Conservation (phyloP, 2,329 filamentous ascomycete species). For the Botrytis sinoallii region DNA sequence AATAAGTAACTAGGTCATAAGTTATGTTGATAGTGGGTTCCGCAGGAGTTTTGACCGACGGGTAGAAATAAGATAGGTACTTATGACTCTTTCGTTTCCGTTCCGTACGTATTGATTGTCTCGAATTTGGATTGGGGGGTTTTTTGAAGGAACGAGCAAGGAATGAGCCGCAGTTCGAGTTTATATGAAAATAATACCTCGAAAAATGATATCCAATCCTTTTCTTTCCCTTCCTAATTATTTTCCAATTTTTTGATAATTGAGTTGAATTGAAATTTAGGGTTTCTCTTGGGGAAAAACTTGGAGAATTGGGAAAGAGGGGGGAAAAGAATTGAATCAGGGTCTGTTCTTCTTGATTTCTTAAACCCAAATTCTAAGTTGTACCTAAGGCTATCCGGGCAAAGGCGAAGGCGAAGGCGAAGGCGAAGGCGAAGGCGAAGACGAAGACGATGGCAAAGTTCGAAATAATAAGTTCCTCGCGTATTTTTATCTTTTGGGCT, state of each 20-base stretch:
- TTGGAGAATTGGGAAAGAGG: not conserved
- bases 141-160: constrained; percentile 3
- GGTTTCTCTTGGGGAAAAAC: not conserved
- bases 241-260: not conserved
- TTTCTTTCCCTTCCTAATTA: not conserved
- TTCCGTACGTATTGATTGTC: not conserved
- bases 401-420: not conserved
- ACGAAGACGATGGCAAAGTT: not conserved
- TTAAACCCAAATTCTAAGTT: constrained; percentile 1
- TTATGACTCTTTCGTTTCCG: not conserved
- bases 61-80: not conserved
- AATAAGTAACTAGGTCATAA: not conserved
- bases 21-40: not conserved
- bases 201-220: not conserved
- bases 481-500: constrained; percentile 1
- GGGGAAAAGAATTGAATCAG: not conserved
- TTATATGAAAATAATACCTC: not conserved
- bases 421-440: not conserved
- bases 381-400: constrained; percentile 3
- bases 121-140: not conserved
- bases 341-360: constrained; percentile 6
- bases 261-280: not conserved
- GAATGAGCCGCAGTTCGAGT: constrained; percentile 13
- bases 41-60: constrained; percentile 3
- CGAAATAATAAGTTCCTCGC: constrained; percentile 5